phyloP scores from a whole-genome alignment of 257 asterid species.

The Capsicum pubescens region DNA sequence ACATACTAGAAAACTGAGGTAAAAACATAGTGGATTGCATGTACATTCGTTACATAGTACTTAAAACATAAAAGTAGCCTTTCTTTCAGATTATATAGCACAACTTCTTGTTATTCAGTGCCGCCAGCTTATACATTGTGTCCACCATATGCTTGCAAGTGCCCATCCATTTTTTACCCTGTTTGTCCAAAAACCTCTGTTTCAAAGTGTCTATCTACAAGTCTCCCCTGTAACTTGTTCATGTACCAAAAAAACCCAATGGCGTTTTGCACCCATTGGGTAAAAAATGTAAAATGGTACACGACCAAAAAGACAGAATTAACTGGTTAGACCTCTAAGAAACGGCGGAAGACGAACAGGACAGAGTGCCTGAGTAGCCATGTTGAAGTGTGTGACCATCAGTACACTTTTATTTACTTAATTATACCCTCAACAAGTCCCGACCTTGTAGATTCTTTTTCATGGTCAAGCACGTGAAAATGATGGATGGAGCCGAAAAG shows the following conservation, averaged over 20 bases:
- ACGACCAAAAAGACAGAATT: constrained; percentile 28
- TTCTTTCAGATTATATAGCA: background rate
- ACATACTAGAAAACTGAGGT: background rate
- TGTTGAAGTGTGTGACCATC: constrained; percentile 4
- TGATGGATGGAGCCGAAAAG: constrained; percentile 8
- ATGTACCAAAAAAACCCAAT: constrained; percentile 39
- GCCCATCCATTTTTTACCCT: background rate
- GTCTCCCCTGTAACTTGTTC: constrained; percentile 31
- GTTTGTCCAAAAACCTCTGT: constrained; percentile 22
- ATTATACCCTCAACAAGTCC: background rate
- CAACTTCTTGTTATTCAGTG: background rate
- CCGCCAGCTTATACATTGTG: background rate
- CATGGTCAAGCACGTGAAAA: constrained; percentile 1
- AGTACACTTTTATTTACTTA: constrained; percentile 18
- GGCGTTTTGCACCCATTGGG: constrained; percentile 40
- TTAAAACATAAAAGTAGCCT: background rate
- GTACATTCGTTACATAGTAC: background rate
- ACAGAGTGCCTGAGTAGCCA: background rate
- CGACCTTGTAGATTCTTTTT: background rate
- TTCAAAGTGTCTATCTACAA: constrained; percentile 12
- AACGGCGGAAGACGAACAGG: constrained; percentile 28
- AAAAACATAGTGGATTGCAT: background rate
- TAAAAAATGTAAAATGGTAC: constrained; percentile 40
- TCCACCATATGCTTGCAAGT: background rate
- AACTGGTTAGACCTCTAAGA: background rate